These are phyloP conservation scores for Aphanomyces euteiches DNA, from an alignment of 352 stramenopile genomes.

Conservation along the genomic window DNA sequence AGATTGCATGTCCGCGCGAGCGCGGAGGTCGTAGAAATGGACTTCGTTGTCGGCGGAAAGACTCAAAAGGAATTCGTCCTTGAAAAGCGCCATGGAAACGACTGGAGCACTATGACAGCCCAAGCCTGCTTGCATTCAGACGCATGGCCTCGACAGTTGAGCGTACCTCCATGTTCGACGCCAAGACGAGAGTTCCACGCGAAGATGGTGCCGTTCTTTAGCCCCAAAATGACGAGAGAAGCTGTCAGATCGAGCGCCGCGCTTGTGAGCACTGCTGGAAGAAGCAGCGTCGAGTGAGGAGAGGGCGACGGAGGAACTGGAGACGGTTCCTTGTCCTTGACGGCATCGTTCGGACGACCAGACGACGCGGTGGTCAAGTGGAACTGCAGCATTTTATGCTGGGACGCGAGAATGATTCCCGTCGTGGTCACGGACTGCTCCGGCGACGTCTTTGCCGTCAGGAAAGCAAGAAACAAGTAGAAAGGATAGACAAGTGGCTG, in stretches of 20 bases:
- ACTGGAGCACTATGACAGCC: conserved; percentile 18
- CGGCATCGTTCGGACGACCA: not conserved
- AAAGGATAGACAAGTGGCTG: not conserved
- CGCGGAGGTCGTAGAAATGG: conserved; percentile 15
- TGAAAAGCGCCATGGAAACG: conserved; percentile 1
- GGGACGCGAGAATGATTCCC: conserved; percentile 37
- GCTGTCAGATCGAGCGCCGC: conserved; percentile 45
- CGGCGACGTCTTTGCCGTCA: not conserved
- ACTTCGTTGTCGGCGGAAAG: conserved; percentile 6
- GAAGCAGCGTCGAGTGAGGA: conserved; percentile 35
- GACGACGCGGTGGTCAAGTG: not conserved
- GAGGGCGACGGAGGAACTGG: not conserved
- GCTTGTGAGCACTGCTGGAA: conserved; percentile 42
- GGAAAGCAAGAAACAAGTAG: conserved; percentile 9
- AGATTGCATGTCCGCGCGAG: too few relatives aligned
- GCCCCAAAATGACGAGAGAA: conserved; percentile 45
- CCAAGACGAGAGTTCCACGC: conserved; percentile 58
- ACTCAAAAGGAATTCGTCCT: conserved; percentile 10
- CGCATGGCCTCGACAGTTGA: too few relatives aligned
- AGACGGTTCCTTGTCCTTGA: not conserved
- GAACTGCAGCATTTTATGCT: conserved; percentile 42
- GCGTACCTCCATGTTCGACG: conserved; percentile 33
- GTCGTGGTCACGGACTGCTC: not conserved
- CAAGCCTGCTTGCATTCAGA: not conserved
- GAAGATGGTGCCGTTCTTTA: conserved; percentile 44